Evolutionary conservation across 805 yeast genomes (phyloP).

Genomic region (Jamesozyma rosinii): DNA sequence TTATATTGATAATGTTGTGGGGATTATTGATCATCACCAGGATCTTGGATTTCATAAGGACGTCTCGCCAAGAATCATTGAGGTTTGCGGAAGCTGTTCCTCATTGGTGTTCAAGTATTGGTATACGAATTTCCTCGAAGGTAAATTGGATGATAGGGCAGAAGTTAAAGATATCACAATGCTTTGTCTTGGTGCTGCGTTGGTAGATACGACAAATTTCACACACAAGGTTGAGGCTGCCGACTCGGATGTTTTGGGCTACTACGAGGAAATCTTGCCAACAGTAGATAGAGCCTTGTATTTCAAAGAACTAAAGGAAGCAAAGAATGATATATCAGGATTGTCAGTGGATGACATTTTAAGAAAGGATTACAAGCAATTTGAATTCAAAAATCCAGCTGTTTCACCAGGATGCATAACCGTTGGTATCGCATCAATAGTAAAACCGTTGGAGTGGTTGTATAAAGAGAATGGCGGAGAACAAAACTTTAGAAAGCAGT

Average conservation of each 20-base stretch:
- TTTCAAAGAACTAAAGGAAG: slow-evolving; percentile 33
- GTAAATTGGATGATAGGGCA: neutral
- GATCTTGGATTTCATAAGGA: slow-evolving; percentile 47
- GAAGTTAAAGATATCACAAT: slow-evolving; percentile 31
- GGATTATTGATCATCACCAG: slow-evolving; percentile 82
- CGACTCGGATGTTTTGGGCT: slow-evolving; percentile 42
- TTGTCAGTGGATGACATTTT: slow-evolving; percentile 53
- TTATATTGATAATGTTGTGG: slow-evolving; percentile 35
- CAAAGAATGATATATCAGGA: slow-evolving; percentile 57
- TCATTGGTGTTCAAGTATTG: slow-evolving; percentile 63
- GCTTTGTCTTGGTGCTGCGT: slow-evolving; percentile 55
- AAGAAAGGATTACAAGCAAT: slow-evolving; percentile 78
- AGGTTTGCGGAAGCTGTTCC: slow-evolving; percentile 68
- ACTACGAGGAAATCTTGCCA: slow-evolving; percentile 28
- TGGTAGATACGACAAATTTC: slow-evolving; percentile 70
- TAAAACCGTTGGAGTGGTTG: slow-evolving; percentile 53
- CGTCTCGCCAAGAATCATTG: slow-evolving; percentile 55
- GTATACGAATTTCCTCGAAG: slow-evolving; percentile 18
- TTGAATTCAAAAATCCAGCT: slow-evolving; percentile 32
- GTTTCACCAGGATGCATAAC: slow-evolving; percentile 16
- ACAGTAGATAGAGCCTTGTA: slow-evolving; percentile 16
- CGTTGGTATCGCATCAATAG: slow-evolving; percentile 73
- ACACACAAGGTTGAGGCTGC: slow-evolving; percentile 49
- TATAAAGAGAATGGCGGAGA: slow-evolving; percentile 27
- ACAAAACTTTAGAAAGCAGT: slow-evolving; percentile 15